Conservation (phyloP, 2,329 filamentous ascomycete species). For the Scedosporium boydii region DNA sequence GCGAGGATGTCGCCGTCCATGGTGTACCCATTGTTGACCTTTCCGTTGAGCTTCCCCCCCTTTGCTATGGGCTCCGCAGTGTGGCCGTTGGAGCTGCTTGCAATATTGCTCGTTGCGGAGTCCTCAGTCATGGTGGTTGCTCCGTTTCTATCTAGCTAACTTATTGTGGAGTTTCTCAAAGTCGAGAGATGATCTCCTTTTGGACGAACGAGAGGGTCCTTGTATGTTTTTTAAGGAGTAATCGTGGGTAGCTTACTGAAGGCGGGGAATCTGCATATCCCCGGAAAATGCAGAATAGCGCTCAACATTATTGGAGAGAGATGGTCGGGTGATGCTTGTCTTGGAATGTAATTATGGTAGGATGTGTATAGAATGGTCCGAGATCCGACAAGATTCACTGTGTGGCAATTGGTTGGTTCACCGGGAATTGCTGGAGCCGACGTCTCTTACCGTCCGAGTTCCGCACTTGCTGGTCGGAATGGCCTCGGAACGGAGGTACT, state of each 20-base stretch:
- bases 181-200: neutral
- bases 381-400: neutral
- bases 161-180: too few species aligned
- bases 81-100: neutral
- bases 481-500: neutral
- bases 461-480: neutral
- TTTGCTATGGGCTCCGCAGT: neutral
- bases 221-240: neutral
- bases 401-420: neutral
- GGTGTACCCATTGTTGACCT: neutral
- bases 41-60: neutral
- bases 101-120: neutral
- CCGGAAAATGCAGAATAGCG: neutral
- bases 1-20: slow-evolving; percentile 22
- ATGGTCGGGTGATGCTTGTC: neutral
- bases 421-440: neutral
- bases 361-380: neutral
- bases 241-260: neutral
- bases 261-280: neutral
- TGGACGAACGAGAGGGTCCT: neutral
- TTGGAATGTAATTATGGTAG: neutral
- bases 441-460: neutral
- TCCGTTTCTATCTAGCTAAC: neutral
- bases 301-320: neutral
- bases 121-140: neutral